Conservation (phyloP, 306 rosid species). For the Vigna trinervia region DNA sequence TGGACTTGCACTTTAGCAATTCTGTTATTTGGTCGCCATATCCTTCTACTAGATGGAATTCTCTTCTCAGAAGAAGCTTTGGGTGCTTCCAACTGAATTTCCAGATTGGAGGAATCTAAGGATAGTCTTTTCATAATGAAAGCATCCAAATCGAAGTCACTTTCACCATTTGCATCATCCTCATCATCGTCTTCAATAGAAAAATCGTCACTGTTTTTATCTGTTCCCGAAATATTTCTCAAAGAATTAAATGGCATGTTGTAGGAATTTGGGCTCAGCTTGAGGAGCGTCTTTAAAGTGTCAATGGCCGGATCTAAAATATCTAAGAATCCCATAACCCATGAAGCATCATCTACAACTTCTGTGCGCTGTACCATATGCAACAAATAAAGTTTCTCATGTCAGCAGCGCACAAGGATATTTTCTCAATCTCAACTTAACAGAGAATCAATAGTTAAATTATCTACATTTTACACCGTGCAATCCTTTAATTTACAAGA, state of each 20-base stretch:
- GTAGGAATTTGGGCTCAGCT: conserved; percentile 61
- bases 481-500: neutral
- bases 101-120: conserved; percentile 71
- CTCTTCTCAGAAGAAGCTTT: conserved; percentile 45
- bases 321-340: conserved; percentile 92
- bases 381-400: conserved; percentile 39
- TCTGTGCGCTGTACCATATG: conserved; percentile 75
- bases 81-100: conserved; percentile 61
- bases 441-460: too few species aligned
- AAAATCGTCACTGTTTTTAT: conserved; percentile 44
- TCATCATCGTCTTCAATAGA: conserved; percentile 29
- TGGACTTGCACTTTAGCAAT: conserved; percentile 35
- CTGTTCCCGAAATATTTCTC: conserved; percentile 45
- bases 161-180: conserved; percentile 49
- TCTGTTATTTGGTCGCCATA: conserved; percentile 53
- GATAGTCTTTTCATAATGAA: conserved; percentile 64
- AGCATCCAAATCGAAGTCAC: conserved; percentile 73
- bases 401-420: conserved; percentile 27
- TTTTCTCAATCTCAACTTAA: neutral
- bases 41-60: conserved; percentile 53
- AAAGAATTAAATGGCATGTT: conserved; percentile 41
- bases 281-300: conserved; percentile 76
- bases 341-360: conserved; percentile 95
- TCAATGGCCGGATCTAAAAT: conserved; percentile 91
- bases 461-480: neutral